Percentiles rank a stretch among this genome's conserved stretches.
Evolutionary conservation across 2,329 filamentous ascomycete species (phyloP).

Genomic region (Decorospora gaudefroyi): DNA sequence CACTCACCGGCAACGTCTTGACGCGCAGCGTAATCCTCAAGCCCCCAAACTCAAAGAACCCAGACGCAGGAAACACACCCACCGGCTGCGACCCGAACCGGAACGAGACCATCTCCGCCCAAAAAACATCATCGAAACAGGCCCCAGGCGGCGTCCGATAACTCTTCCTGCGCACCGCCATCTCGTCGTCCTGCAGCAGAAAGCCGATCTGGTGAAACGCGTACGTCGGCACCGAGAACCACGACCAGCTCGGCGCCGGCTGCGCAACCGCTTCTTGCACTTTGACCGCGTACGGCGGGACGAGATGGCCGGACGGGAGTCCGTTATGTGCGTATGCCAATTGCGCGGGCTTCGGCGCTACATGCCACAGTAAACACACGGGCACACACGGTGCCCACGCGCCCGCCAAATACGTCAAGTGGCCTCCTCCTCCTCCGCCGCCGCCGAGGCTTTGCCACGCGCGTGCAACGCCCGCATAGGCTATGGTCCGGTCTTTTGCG

Average conservation of each 20-base stretch:
- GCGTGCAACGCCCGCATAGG: slow-evolving; percentile 14
- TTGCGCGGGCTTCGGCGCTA: not conserved
- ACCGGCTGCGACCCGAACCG: not conserved
- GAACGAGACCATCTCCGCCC: not conserved
- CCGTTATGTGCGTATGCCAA: not conserved
- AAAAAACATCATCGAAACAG: slow-evolving; percentile 6
- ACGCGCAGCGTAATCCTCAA: not conserved
- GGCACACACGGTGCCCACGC: slow-evolving; percentile 8
- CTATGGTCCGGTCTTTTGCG: slow-evolving; percentile 13
- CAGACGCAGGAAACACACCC: not conserved
- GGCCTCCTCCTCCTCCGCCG: no score
- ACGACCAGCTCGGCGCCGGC: slow-evolving; percentile 10
- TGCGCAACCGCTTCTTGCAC: not conserved
- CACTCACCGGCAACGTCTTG: not conserved
- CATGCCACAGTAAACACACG: slow-evolving; percentile 10
- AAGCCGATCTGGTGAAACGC: slow-evolving; percentile 2
- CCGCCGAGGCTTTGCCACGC: slow-evolving; percentile 3
- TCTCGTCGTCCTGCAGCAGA: slow-evolving; percentile 1
- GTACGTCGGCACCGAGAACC: slow-evolving; percentile 11
- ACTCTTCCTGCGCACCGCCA: not conserved
- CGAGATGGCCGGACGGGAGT: not conserved
- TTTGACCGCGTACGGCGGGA: not conserved
- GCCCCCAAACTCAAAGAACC: not conserved
- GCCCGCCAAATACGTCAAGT: slow-evolving; percentile 16
- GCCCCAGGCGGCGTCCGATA: not conserved